Percentiles rank a stretch among this genome's conserved stretches.
Evolutionary conservation across 495 filamentous ascomycete species (phyloP).

Genomic region (Astrothelium macrocarpum): DNA sequence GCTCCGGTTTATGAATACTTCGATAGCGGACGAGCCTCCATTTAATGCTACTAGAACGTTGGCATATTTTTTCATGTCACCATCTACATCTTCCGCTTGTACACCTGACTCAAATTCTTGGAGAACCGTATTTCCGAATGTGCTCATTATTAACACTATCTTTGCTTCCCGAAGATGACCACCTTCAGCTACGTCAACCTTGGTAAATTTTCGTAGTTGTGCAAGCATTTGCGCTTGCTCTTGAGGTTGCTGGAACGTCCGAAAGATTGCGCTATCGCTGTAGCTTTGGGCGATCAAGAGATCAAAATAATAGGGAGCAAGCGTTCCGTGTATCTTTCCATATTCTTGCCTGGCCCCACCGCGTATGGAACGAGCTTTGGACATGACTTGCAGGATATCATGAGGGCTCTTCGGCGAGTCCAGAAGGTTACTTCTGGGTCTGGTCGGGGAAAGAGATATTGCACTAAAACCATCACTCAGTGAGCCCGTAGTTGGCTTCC

Average conservation of each 20-base stretch:
- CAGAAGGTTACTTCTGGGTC: slow-evolving; percentile 8
- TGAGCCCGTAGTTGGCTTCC: not conserved
- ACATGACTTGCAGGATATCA: slow-evolving; percentile 55
- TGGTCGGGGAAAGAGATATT: slow-evolving; percentile 40
- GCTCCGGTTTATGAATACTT: slow-evolving; percentile 81
- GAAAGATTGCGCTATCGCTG: slow-evolving; percentile 73
- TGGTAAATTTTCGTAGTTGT: slow-evolving; percentile 66
- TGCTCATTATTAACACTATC: slow-evolving; percentile 60
- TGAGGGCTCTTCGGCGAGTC: slow-evolving; percentile 30
- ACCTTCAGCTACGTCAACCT: slow-evolving; percentile 67
- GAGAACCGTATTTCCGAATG: slow-evolving; percentile 85
- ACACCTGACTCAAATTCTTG: slow-evolving; percentile 85
- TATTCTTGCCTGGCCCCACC: slow-evolving; percentile 85
- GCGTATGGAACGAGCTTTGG: slow-evolving; percentile 62
- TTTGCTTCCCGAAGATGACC: slow-evolving; percentile 60
- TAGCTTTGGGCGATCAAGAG: slow-evolving; percentile 62
- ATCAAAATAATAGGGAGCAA: slow-evolving; percentile 82
- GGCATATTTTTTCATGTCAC: slow-evolving; percentile 78
- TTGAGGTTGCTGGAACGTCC: slow-evolving; percentile 75
- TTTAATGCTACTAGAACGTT: slow-evolving; percentile 75
- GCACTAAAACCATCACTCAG: slow-evolving; percentile 61
- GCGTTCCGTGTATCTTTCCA: slow-evolving; percentile 76
- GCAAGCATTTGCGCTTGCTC: slow-evolving; percentile 80
- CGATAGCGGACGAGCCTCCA: slow-evolving; percentile 65
- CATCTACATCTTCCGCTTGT: slow-evolving; percentile 81